Base-by-base conservation (phyloP, 148 eudicot genomes). In the Euryodendron excelsum region DNA sequence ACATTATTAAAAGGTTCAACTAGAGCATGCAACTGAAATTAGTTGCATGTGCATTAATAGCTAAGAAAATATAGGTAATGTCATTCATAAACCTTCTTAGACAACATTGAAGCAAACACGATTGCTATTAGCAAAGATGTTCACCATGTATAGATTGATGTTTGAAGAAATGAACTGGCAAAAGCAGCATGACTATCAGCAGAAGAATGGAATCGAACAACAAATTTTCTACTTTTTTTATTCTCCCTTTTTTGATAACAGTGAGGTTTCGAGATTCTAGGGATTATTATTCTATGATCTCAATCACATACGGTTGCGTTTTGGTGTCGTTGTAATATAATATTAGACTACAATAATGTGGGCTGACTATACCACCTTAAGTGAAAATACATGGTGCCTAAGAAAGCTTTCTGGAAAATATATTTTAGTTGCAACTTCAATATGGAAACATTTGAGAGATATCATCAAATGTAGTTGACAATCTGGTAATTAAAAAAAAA, bases 281-380 rank as follows among this genome's bases (percentile, higher is more conserved):
- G 39, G 34, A 74, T 50, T 34, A 55, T 53, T 52, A 53, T 53
- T 52, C 37, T 8, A 47, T 30, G 81, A 72, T 72, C 50, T 72
- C 53, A 45, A 64, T 76, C 70, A 73, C 44, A 73, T 47, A 72
- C 72, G 69, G 73, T 73, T 63, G 73, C 55, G 64, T 79, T 73
- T 48, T 0, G 65, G 63, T 73, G 77, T 55, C 30, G 71, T 52
- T 7, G 56, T 52, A 74, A 73, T 78, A 50, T 27, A 53, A n/a
- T 62, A 76, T 27, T 44, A 10, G 9, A 64, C 17, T 60, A 47
- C 0, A 36, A 18, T 37, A 37, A 8, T 73, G 14, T 3, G 11
- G 23, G 31, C 37, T 67, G 71, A 67, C 41, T 20, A 34, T 20
- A 67, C 28, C 45, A 67, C 39, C 3, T 52, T 17, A 52, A 3